These are phyloP conservation scores for Boletus insuetus DNA, from an alignment of 768 basidiomycete genomes.

Conservation along the genomic window DNA sequence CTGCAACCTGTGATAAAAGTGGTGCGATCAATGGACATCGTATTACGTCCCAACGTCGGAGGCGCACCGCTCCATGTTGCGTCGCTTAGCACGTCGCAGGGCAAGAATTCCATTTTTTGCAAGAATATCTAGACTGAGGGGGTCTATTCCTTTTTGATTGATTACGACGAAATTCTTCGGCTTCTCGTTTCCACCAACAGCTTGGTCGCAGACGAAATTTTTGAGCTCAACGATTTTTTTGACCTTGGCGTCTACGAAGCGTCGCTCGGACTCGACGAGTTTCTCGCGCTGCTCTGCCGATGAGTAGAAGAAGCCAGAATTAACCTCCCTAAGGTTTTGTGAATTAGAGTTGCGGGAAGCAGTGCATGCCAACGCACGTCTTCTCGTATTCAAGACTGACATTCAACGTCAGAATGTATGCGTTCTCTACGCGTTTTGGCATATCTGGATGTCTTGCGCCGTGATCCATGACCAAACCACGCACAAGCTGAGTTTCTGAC, in stretches of 20 bases:
- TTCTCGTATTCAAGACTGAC: conserved; percentile 99
- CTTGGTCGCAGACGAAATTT: conserved; percentile 93
- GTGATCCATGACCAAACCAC: conserved; percentile 95
- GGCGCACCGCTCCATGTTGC: conserved; percentile 94
- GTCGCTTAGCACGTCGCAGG: conserved; percentile 90
- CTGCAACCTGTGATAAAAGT: conserved; percentile 61
- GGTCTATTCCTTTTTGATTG: conserved; percentile 99
- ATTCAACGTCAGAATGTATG: conserved; percentile 91
- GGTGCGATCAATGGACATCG: conserved; percentile 19
- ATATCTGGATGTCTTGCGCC: conserved; percentile 98
- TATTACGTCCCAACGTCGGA: conserved; percentile 28
- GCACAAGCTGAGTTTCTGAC: conserved; percentile 93
- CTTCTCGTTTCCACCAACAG: conserved; percentile 78
- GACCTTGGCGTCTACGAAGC: conserved; percentile 90
- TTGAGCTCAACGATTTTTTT: conserved; percentile 97
- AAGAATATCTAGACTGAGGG: conserved; percentile 90
- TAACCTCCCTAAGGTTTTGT: conserved; percentile 76
- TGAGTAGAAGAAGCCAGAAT: conserved; percentile 99
- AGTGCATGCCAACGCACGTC: conserved; percentile 65
- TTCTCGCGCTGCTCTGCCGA: conserved; percentile 98
- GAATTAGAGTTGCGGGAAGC: conserved; percentile 16
- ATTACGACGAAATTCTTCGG: conserved; percentile 88
- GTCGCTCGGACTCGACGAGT: conserved; percentile 94
- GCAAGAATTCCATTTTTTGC: conserved; percentile 97
- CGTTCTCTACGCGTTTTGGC: conserved; percentile 98